phyloP scores from a whole-genome alignment of 345 rosid genomes.

The Citrus reticulata region DNA sequence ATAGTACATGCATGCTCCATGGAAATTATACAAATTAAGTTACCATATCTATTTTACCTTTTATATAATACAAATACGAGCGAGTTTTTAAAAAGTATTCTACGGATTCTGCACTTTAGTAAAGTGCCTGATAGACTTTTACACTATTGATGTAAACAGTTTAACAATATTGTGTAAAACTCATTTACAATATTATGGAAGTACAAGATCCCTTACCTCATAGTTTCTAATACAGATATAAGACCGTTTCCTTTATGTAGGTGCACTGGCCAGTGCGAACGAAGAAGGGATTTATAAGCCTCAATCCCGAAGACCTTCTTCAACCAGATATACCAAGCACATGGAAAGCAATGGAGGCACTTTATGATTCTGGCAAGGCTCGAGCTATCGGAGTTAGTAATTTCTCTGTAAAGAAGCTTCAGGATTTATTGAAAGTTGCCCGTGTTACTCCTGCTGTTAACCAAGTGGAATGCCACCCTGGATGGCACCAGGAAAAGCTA shows the following conservation, averaged over 20 bases:
- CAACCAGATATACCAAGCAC: constrained; percentile 48
- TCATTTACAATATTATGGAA: no score
- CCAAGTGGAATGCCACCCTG: constrained; percentile 63
- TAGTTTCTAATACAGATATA: not conserved
- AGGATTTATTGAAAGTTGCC: constrained; percentile 29
- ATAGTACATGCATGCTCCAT: no score
- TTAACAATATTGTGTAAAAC: no score
- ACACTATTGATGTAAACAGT: no score
- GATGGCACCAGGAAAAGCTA: constrained; percentile 54
- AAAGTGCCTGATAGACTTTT: no score
- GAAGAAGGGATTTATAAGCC: constrained; percentile 41
- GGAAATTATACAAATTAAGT: no score
- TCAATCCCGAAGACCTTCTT: constrained; percentile 35
- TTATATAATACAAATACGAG: no score
- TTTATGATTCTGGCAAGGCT: constrained; percentile 44
- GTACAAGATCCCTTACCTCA: not conserved
- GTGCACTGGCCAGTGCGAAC: constrained; percentile 66
- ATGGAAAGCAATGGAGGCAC: constrained; percentile 56
- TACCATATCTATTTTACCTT: no score
- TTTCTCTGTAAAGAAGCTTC: constrained; percentile 41
- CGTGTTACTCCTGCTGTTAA: constrained; percentile 34
- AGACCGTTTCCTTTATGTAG: constrained; percentile 18
- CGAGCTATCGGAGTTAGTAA: constrained; percentile 50
- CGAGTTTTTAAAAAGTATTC: no score
- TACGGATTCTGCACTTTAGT: no score